Evolutionary conservation across 2,329 filamentous ascomycete species (phyloP), one percentile per base, ranked within the genome.

Genomic region (Blastomyces emzantsi): DNA sequence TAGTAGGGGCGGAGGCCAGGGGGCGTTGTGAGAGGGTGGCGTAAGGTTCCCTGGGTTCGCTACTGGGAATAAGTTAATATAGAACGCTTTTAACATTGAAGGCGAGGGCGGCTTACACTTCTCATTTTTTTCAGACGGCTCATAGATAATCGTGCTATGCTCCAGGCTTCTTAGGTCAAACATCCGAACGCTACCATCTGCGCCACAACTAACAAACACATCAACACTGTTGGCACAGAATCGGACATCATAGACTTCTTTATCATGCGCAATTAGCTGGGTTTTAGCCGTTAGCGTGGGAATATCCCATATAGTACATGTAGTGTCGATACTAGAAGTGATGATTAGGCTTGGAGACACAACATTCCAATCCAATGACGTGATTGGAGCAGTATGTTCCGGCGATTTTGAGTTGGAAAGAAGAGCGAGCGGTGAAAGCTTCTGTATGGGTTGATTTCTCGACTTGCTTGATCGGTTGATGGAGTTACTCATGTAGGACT

Each of bases 241-340:
- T 25, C 94, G 87, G 58, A 99, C 94, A 74, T 99, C 94, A 72
- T 96, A 99, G 6, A 99, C 94, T 77, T 99, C 94, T 77, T 97
- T 97, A 78, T 99, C 94, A 75, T 99, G 94, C 25, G 94, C 94
- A 76, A 99, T 99, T 56, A 99, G 81, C 75, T 99, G 94, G 1
- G 94, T 99, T 79, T 99, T 99, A 61, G 94, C 94, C 0, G 94
- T 99, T 66, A 99, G 81, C 0, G 94, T 97, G 3, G 94, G 94
- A 63, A 99, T 99, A 75, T 99, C 94, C 94, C 94, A 99, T 68
- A 99, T 99, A 4, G 94, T 99, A 78, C 94, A 99, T 6, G 94
- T 99, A 1, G 94, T 99, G 73, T 99, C 94, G 72, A 99, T 99
- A 75, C 92, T 97, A 3, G 92, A 97, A 0, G 94, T 99, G 72